phyloP scores from a whole-genome alignment of 164 flowering plant genomes.

The Vitis amurensis region DNA sequence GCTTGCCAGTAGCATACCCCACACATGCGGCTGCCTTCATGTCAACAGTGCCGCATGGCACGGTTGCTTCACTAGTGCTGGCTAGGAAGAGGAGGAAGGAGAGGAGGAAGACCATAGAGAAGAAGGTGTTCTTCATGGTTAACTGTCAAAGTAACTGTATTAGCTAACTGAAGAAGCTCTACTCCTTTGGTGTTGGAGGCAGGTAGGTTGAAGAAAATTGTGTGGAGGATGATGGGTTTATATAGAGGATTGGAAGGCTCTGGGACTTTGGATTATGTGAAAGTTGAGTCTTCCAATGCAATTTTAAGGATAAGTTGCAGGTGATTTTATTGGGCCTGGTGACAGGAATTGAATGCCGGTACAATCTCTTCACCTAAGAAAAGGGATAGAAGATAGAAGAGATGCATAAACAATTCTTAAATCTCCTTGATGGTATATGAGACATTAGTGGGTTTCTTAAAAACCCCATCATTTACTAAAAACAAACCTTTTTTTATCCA shows the following conservation, averaged over 20 bases:
- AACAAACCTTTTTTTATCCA: no score
- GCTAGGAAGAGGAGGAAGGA: conserved; percentile 26
- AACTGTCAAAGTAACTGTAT: background rate
- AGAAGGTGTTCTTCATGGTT: conserved; percentile 30
- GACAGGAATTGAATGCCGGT: no score
- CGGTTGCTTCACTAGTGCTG: conserved; percentile 22
- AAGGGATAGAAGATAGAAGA: no score
- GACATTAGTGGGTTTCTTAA: no score
- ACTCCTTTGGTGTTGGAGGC: background rate
- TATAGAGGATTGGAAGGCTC: background rate
- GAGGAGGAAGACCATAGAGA: conserved; percentile 27
- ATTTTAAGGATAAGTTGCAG: background rate
- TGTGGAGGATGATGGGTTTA: background rate
- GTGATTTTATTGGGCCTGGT: background rate
- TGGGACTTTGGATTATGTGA: background rate
- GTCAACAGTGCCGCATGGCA: conserved; percentile 27
- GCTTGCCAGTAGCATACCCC: conserved; percentile 35
- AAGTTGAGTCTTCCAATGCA: conserved; percentile 7
- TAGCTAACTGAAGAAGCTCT: background rate
- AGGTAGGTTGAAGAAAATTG: background rate
- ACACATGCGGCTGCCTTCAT: conserved; percentile 36
- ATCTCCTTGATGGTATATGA: no score
- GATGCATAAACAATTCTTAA: no score
- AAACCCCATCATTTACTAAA: no score
- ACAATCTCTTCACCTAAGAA: no score